Evolutionary conservation across 78 protist genomes (phyloP).

Genomic region (Mantamonas sphyraenae): DNA sequence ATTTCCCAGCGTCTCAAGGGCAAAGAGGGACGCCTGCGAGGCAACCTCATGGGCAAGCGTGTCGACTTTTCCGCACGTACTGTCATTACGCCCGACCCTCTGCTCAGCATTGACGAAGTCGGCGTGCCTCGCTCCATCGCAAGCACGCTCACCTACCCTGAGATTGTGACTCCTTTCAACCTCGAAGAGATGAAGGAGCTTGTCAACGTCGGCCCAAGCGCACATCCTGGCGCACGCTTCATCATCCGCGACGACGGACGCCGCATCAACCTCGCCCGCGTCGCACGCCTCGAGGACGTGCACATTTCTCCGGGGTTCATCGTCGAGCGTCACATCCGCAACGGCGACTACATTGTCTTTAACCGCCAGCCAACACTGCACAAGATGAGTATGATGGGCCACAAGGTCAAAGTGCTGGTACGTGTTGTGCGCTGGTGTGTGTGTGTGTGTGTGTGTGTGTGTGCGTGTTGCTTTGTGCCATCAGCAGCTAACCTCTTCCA

Average conservation of each 20-base stretch:
- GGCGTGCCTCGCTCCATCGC: conserved; percentile 99
- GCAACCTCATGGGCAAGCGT: conserved; percentile 99
- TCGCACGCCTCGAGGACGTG: conserved; percentile 38
- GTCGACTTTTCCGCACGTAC: conserved; percentile 98
- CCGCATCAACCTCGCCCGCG: conserved; percentile 76
- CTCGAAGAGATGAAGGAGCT: conserved; percentile 41
- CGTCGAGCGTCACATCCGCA: conserved; percentile 91
- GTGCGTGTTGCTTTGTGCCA: not conserved
- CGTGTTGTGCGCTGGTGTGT: no score
- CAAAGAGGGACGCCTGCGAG: conserved; percentile 98
- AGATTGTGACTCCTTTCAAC: conserved; percentile 91
- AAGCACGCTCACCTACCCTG: conserved; percentile 91
- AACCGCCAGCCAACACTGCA: conserved; percentile 99
- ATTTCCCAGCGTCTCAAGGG: conserved; percentile 95
- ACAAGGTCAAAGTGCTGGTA: conserved; percentile 75
- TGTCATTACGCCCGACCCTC: conserved; percentile 98
- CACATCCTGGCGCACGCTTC: conserved; percentile 68
- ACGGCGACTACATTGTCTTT: conserved; percentile 94
- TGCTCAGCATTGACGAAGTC: conserved; percentile 84
- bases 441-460: no score
- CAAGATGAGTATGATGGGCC: conserved; percentile 99
- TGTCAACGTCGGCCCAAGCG: conserved; percentile 80
- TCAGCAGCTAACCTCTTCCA: not conserved
- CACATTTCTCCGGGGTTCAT: conserved; percentile 32
- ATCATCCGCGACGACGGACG: conserved; percentile 75